These are phyloP conservation scores for Apium graveolens DNA, from an alignment of 129 eudicot species.

Conservation along the genomic window DNA sequence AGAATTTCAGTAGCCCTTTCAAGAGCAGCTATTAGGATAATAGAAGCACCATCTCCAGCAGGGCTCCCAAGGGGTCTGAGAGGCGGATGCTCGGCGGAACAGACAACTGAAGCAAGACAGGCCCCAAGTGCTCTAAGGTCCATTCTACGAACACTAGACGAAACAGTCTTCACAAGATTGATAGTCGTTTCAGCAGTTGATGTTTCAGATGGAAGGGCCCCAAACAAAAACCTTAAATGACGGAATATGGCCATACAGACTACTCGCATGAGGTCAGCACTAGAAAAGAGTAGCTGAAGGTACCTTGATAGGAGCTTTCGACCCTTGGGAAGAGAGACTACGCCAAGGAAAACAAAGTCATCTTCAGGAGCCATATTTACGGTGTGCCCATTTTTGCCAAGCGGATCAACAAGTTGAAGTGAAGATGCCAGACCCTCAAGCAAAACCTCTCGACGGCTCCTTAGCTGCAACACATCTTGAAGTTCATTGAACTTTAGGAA, in stretches of 20 bases:
- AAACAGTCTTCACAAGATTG: constrained; percentile 41
- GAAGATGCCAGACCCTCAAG: constrained; percentile 84
- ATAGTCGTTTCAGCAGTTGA: constrained; percentile 29
- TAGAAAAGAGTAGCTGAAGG: constrained; percentile 58
- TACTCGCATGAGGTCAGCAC: constrained; percentile 59
- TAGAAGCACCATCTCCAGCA: constrained; percentile 89
- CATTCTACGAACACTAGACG: constrained; percentile 46
- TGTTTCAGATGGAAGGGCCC: constrained; percentile 41
- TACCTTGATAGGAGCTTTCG: constrained; percentile 68
- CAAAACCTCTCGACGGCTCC: constrained; percentile 66
- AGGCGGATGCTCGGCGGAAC: constrained; percentile 85
- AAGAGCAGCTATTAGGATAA: constrained; percentile 51
- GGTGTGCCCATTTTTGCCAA: constrained; percentile 48
- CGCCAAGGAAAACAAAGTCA: constrained; percentile 62
- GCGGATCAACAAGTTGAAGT: constrained; percentile 85
- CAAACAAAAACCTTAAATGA: constrained; percentile 83
- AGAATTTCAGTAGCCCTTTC: constrained; percentile 80
- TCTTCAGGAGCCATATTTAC: constrained; percentile 49
- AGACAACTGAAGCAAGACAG: constrained; percentile 94
- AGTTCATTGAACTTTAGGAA: constrained; percentile 67
- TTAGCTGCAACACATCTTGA: constrained; percentile 59
- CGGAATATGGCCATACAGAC: constrained; percentile 95
- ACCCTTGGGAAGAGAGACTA: constrained; percentile 81
- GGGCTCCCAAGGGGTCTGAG: constrained; percentile 82
- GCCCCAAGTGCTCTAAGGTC: constrained; percentile 74